Percentiles rank a stretch among this genome's conserved stretches.
Evolutionary conservation across 2,329 filamentous ascomycete species (phyloP).

Genomic region (Talaromyces amestolkiae): DNA sequence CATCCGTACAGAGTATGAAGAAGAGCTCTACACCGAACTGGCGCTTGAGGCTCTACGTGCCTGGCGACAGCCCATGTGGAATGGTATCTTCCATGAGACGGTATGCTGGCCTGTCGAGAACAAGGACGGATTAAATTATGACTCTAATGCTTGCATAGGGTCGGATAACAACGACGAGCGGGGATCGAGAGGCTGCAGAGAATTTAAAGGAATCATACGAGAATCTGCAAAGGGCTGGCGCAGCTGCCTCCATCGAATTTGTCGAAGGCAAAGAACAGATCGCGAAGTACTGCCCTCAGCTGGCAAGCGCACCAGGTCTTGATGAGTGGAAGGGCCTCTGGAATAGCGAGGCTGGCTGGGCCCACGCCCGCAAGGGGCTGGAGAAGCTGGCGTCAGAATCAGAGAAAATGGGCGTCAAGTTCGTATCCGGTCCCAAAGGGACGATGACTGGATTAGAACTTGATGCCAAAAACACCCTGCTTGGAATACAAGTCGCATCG

Average conservation of each 20-base stretch:
- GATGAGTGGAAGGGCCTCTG: conserved; percentile 50
- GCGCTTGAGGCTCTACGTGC: conserved; percentile 12
- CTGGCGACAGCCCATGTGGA: conserved; percentile 16
- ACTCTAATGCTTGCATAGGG: background rate
- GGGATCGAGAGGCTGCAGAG: conserved; percentile 20
- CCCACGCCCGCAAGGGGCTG: conserved; percentile 52
- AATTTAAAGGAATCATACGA: conserved; percentile 15
- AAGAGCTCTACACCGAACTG: conserved; percentile 12
- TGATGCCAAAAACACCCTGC: conserved; percentile 38
- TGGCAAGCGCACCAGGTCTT: conserved; percentile 52
- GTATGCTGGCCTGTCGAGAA: background rate
- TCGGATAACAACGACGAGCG: conserved; percentile 6
- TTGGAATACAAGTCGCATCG: conserved; percentile 46
- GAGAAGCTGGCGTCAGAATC: conserved; percentile 48
- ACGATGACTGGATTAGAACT: conserved; percentile 43
- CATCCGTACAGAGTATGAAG: conserved; percentile 22
- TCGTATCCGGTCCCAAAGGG: conserved; percentile 43
- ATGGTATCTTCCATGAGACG: conserved; percentile 15
- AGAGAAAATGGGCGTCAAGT: conserved; percentile 46
- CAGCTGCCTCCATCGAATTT: conserved; percentile 42
- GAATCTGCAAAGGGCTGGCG: conserved; percentile 16
- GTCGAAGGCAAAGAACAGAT: conserved; percentile 32
- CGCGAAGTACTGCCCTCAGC: conserved; percentile 47
- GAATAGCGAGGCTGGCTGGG: conserved; percentile 50
- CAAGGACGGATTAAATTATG: background rate